Conservation (phyloP, 2,329 filamentous ascomycete species). For the Biscogniauxia marginata region DNA sequence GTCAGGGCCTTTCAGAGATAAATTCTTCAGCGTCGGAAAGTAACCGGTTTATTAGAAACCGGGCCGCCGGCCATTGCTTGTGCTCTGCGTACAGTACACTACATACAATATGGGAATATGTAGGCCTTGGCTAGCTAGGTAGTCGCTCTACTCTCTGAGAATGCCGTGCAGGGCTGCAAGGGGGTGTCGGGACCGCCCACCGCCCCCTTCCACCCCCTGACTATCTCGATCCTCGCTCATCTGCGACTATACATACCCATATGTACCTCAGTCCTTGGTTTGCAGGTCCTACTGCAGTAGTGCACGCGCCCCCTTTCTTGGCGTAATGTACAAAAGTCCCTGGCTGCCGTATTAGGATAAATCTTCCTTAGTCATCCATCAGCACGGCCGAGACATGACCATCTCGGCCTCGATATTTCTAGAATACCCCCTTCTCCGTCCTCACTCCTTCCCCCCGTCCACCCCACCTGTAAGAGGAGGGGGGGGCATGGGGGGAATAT, state of each 20-base stretch:
- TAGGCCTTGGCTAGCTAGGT: background rate
- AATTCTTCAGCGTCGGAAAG: too few species aligned
- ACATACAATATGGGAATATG: too few species aligned
- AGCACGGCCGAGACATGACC: background rate
- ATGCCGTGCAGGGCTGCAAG: background rate
- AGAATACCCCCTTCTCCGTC: background rate
- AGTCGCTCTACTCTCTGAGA: background rate
- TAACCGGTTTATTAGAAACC: too few species aligned
- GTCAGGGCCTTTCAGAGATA: too few species aligned
- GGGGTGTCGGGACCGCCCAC: background rate
- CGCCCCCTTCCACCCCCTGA: background rate
- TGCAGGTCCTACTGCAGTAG: background rate
- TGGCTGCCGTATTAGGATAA: slow-evolving; percentile 17
- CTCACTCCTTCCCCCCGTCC: background rate
- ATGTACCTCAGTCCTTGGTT: background rate
- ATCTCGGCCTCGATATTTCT: background rate
- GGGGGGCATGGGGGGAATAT: background rate
- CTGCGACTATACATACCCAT: background rate
- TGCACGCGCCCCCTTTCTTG: background rate
- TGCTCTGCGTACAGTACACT: too few species aligned
- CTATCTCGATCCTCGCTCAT: background rate
- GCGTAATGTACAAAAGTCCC: slow-evolving; percentile 21
- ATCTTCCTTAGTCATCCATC: background rate
- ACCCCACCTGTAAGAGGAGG: background rate
- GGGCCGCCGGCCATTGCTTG: too few species aligned